Evolutionary conservation across 495 filamentous ascomycete species (phyloP), one percentile per base, ranked within the genome.

Genomic region (Podospora didyma): DNA sequence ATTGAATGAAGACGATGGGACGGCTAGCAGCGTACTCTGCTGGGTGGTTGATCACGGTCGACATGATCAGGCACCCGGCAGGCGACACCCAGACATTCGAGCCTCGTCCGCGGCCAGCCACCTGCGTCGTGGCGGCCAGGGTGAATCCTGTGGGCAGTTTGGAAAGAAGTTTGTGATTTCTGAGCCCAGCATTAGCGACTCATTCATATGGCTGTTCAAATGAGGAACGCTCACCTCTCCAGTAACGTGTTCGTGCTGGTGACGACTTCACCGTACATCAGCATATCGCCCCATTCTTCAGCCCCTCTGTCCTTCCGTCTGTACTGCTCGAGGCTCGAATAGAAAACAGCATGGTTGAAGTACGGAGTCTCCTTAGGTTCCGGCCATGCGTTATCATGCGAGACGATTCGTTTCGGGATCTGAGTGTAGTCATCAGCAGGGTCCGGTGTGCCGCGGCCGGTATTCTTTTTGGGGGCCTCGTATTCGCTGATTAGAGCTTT

Each of bases 11-110:
- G 6, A 96, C 85, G 3, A 98, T 88, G 2, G 95, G 93, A 0
- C 94, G 89, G 1, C 81, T 80, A 5, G 81, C 70, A 16, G 83
- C 83, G 49, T 91, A 79, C 28, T 84, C 76, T 31, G 89, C 82
- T 7, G 86, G 79, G 72, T 97, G 95, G 34, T 88, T 86, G 46
- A 98, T 80, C 17, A 93, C 83, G 12, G 86, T 90, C 7, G 89
- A 95, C 75, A 94, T 92, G 62, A 97, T 85, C 9, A 98, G 80
- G 19, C 84, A 82, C 0, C 94, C 94, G 2, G 89, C 80, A 3
- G 94, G 95, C 0, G 94, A 91, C 2, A 98, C 85, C 94, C 95
- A 98, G 61, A 96, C 89, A 62, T 98, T 97, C 42, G 78, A 84
- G 5, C 95, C 95, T 2, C 94, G 87, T 19, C 94, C 94, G 42